phyloP scores from a whole-genome alignment of 2,329 filamentous ascomycete species.

The Monilinia vaccinii-corymbosi region DNA sequence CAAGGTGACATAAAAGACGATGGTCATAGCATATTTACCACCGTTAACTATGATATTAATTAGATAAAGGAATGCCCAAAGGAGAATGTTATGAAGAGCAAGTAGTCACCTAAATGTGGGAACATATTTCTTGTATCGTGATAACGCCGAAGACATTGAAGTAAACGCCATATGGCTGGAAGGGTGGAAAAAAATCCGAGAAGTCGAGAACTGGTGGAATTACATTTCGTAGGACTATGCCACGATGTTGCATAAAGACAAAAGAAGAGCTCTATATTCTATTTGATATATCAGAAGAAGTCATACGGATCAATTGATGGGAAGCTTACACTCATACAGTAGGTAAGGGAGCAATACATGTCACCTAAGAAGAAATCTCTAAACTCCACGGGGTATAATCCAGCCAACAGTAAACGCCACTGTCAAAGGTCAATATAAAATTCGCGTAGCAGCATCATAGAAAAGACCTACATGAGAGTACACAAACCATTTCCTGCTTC shows the following conservation, averaged over 20 bases:
- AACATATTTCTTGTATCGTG: conserved; percentile 78
- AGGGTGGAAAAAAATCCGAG: conserved; percentile 79
- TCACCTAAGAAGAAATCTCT: conserved; percentile 96
- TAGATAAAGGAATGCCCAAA: background rate
- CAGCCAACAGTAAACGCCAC: conserved; percentile 79
- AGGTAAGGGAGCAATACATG: conserved; percentile 94
- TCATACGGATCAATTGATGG: background rate
- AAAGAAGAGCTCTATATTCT: conserved; percentile 91
- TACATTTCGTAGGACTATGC: conserved; percentile 67
- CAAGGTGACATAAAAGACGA: conserved; percentile 67
- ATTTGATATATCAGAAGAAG: conserved; percentile 19
- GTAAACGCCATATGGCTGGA: conserved; percentile 79
- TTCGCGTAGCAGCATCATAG: background rate
- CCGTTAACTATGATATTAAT: conserved; percentile 52
- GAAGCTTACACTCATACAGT: conserved; percentile 66
- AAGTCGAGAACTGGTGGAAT: conserved; percentile 72
- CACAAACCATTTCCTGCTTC: conserved; percentile 74
- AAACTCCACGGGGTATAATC: conserved; percentile 89
- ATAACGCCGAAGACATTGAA: conserved; percentile 89
- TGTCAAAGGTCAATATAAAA: conserved; percentile 34
- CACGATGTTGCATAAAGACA: conserved; percentile 81
- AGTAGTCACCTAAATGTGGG: conserved; percentile 55
- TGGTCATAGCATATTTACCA: conserved; percentile 82
- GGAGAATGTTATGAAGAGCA: background rate
- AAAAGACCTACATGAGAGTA: conserved; percentile 67